Percentiles rank a stretch among this genome's conserved stretches.
Evolutionary conservation across 129 eudicot species (phyloP).

Genomic region (Smallanthus sonchifolius): DNA sequence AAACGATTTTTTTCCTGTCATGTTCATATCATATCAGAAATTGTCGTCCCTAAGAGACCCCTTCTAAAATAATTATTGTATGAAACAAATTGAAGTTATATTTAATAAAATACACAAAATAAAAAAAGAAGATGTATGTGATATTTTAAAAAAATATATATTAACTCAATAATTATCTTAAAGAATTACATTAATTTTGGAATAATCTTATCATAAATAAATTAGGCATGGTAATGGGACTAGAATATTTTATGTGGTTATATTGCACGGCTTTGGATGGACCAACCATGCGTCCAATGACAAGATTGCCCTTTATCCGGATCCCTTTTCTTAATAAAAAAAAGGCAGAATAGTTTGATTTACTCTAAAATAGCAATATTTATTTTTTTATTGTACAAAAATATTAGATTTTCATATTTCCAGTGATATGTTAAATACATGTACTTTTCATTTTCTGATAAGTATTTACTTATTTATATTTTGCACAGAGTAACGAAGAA

Average conservation of each 20-base stretch:
- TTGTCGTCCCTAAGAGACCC: background rate
- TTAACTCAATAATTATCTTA: background rate
- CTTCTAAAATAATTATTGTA: slow-evolving; percentile 3
- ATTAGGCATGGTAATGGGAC: background rate
- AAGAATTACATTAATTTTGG: background rate
- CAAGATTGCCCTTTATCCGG: slow-evolving; percentile 16
- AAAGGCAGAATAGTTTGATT: too few relatives aligned
- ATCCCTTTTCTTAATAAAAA: background rate
- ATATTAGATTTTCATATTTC: background rate
- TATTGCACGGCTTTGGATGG: slow-evolving; percentile 1
- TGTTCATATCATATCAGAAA: too few relatives aligned
- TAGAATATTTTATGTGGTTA: slow-evolving; percentile 6
- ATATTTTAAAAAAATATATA: background rate
- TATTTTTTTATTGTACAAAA: background rate
- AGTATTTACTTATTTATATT: too few relatives aligned
- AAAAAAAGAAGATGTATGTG: background rate
- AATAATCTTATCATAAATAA: background rate
- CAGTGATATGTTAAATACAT: background rate
- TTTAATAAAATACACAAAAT: background rate
- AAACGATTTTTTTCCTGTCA: too few relatives aligned
- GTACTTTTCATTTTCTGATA: too few relatives aligned
- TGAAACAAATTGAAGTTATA: background rate
- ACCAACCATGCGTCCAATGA: slow-evolving; percentile 7
- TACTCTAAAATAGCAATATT: background rate
- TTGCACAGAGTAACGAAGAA: too few relatives aligned